phyloP scores from a whole-genome alignment of 148 eudicot species.

The Pouteria glomerata region DNA sequence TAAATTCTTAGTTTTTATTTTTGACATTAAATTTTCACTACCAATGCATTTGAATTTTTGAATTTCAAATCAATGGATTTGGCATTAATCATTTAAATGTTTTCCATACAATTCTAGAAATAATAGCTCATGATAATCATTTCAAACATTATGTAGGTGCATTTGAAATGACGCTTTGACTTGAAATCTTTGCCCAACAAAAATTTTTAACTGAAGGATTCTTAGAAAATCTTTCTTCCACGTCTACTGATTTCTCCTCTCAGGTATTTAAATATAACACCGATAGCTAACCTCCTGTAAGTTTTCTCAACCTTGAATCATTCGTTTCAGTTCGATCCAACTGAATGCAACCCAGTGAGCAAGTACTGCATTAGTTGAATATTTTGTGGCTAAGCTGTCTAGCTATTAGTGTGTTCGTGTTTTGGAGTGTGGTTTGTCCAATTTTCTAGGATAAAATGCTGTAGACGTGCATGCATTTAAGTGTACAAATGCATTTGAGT shows the following conservation, averaged over 20 bases:
- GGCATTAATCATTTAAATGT: neutral
- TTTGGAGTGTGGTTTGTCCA: neutral
- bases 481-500: no score
- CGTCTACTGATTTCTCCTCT: no score
- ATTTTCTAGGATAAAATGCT: neutral
- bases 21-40: neutral
- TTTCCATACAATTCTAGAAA: neutral
- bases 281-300: neutral
- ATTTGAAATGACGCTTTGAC: neutral
- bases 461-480: neutral
- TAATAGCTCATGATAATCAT: neutral
- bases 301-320: neutral
- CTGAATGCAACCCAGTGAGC: neutral
- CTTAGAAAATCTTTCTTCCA: no score
- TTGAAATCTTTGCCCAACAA: no score
- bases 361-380: neutral
- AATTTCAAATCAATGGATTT: neutral
- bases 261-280: no score
- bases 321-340: neutral
- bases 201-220: no score
- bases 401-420: neutral
- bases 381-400: neutral
- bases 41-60: neutral
- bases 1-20: neutral
- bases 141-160: neutral